Evolutionary conservation across 2,329 filamentous ascomycete species (phyloP), one percentile per base, ranked within the genome.

Genomic region (Dothideomycetes sp.): DNA sequence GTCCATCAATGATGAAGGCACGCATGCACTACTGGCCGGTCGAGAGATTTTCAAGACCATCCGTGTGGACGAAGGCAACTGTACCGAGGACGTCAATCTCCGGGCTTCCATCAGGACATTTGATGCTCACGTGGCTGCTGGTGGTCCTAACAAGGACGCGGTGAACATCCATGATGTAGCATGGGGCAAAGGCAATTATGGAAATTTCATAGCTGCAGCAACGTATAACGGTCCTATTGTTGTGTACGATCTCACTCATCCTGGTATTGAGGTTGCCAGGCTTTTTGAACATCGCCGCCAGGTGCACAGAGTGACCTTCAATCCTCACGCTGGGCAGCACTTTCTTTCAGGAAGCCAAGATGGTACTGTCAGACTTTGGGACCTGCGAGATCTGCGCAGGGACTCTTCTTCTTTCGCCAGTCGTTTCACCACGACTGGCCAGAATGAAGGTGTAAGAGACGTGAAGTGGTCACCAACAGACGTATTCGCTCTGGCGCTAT

Each of bases 1-100:
- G 38, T 75, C 79, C 55, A 73, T 78, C 57, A 80, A 78, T 45
- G 73, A 75, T 31, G 65, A 70, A 41, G 66, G 70, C 42, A 79
- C 74, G 43, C 76, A 79, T 63, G 77, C 75, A 38, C 66, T 81
- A 40, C 68, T 81, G 47, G 77, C 74, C 31, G 77, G 77, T 38
- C 74, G 74, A 47, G 75, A 80, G 48, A 79, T 81, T 41, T 68
- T 81, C 50, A 79, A 79, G 57, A 80, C 76, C 2, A 69, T 81
- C 45, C 69, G 68, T 37, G 69, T 80, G 39, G 64, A 71, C 33
- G 69, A 73, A 41, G 65, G 69, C 44, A 64, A 63, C 43, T 75
- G 73, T 32, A 68, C 68, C 40, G 77, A 81, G 54, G 75, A 79
- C 46, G 69, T 74, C 56, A 79, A 81, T 53, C 66, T 81, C 46